Conservation (phyloP, 306 rosid genomes). For the Malus sylvestris region DNA sequence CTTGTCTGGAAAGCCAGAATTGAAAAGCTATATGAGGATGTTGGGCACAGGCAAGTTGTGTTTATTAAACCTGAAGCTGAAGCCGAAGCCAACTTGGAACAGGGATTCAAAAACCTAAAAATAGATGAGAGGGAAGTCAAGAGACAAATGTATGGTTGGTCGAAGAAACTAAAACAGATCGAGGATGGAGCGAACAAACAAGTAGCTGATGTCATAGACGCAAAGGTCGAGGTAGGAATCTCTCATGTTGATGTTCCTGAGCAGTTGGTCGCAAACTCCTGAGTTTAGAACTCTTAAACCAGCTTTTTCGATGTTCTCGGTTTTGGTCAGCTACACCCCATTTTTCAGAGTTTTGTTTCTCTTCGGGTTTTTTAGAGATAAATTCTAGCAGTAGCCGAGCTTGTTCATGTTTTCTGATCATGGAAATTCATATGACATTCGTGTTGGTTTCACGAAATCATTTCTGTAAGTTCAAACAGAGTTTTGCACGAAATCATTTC, state of each 20-base stretch:
- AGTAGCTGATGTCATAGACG: conserved; percentile 15
- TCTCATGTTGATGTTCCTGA: conserved; percentile 26
- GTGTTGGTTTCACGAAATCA: not conserved
- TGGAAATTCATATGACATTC: not conserved
- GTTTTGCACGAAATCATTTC: not conserved
- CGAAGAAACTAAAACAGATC: conserved; percentile 34
- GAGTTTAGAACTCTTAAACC: not conserved
- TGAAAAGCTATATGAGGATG: conserved; percentile 66
- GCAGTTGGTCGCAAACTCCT: conserved; percentile 38
- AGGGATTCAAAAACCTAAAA: conserved; percentile 55
- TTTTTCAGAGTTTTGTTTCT: conserved; percentile 28
- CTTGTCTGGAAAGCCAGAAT: conserved; percentile 88
- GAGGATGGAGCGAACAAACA: conserved; percentile 25
- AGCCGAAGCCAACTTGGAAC: conserved; percentile 57
- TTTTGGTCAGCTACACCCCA: conserved; percentile 32
- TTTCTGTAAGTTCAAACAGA: not conserved
- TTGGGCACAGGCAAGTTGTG: conserved; percentile 59
- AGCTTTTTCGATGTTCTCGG: not conserved
- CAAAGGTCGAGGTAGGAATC: conserved; percentile 8
- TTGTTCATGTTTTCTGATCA: not conserved
- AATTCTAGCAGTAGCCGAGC: not conserved
- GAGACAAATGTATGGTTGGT: conserved; percentile 39
- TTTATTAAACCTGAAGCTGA: conserved; percentile 68
- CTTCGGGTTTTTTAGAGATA: conserved; percentile 2
- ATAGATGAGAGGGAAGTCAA: conserved; percentile 58